phyloP scores from a whole-genome alignment of 192 early-diverging fungal species.

The Linnemannia elongata region DNA sequence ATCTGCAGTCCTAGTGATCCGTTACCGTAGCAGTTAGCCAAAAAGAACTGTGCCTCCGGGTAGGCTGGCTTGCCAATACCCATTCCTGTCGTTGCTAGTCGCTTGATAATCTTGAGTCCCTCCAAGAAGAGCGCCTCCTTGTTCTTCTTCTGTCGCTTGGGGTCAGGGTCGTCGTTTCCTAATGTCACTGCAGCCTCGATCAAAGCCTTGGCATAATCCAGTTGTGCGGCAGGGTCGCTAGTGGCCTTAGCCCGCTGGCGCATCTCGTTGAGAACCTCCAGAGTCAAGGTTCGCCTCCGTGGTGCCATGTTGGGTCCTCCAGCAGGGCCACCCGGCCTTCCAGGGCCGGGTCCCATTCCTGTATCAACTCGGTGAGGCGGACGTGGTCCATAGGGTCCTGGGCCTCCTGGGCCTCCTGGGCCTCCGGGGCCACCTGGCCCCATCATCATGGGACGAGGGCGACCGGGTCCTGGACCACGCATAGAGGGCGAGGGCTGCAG shows the following conservation, averaged over 20 bases:
- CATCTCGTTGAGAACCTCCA: constrained; percentile 49
- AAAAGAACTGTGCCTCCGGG: constrained; percentile 92
- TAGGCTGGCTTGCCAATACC: constrained; percentile 80
- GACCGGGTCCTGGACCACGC: constrained; percentile 35
- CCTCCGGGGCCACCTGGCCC: constrained; percentile 18
- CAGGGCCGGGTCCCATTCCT: constrained; percentile 11
- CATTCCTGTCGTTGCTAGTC: constrained; percentile 78
- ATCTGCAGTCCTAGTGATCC: constrained; percentile 81
- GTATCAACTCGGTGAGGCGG: constrained; percentile 38
- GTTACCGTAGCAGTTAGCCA: constrained; percentile 91
- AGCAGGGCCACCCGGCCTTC: neutral
- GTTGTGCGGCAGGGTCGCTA: constrained; percentile 79
- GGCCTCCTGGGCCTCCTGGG: neutral
- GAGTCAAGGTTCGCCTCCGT: constrained; percentile 31
- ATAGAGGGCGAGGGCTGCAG: constrained; percentile 36
- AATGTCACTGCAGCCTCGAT: constrained; percentile 83
- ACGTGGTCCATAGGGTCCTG: constrained; percentile 13
- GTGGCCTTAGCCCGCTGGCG: constrained; percentile 65
- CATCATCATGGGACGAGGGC: constrained; percentile 34
- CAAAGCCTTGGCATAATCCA: constrained; percentile 91
- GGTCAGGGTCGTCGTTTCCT: constrained; percentile 71
- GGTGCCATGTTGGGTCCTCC: constrained; percentile 29
- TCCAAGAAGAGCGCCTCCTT: constrained; percentile 84
- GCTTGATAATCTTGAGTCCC: constrained; percentile 89
- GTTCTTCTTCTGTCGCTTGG: constrained; percentile 76